phyloP scores from a whole-genome alignment of 257 asterid genomes.

The Marsdenia floribunda region DNA sequence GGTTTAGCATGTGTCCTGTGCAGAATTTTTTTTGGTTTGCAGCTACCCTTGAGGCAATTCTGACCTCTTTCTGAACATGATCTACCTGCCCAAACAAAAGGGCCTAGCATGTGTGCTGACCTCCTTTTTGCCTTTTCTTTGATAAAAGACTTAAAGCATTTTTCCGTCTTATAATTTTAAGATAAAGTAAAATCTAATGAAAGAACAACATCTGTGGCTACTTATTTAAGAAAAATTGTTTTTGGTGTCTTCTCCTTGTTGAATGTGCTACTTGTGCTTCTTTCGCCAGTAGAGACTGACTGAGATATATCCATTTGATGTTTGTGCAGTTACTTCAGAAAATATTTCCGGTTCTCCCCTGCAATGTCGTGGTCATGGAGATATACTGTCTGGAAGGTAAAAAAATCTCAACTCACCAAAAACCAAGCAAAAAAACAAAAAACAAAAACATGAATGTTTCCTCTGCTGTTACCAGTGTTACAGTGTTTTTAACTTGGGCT shows the following conservation, averaged over 20 bases:
- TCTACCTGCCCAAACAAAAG: no score
- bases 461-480: conserved; percentile 45
- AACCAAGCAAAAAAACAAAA: not conserved
- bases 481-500: conserved; percentile 83
- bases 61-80: not conserved
- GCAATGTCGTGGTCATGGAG: conserved; percentile 96
- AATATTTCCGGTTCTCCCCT: conserved; percentile 76
- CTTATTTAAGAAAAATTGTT: not conserved
- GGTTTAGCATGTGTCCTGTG: not conserved
- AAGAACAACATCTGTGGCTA: not conserved
- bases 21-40: not conserved
- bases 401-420: not conserved
- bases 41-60: not conserved
- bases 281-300: not conserved
- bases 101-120: not conserved
- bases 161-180: not conserved
- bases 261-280: not conserved
- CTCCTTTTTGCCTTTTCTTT: not conserved
- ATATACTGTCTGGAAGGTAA: conserved; percentile 90
- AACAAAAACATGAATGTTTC: not conserved
- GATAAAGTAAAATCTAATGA: not conserved
- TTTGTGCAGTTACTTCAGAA: conserved; percentile 54
- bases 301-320: not conserved
- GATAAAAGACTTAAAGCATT: not conserved
- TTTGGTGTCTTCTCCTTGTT: not conserved